Evolutionary conservation across 495 filamentous ascomycete species (phyloP).

Genomic region (Neurospora sp.): DNA sequence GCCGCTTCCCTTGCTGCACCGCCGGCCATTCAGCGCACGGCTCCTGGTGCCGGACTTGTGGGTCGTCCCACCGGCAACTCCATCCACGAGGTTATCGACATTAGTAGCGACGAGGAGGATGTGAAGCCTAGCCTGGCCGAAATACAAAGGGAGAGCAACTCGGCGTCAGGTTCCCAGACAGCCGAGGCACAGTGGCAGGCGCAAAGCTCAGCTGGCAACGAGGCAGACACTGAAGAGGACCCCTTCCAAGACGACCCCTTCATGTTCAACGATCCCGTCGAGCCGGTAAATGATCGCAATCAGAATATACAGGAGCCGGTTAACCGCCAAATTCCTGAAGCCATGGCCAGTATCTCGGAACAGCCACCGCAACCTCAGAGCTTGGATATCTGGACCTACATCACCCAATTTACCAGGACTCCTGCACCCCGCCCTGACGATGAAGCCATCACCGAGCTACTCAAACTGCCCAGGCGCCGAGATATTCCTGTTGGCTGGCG

Average conservation of each 20-base stretch:
- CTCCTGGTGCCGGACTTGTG: background rate
- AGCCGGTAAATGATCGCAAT: background rate
- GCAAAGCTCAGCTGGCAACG: background rate
- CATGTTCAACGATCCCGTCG: background rate
- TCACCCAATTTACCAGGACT: background rate
- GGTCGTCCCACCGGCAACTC: background rate
- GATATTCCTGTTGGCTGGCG: accelerated
- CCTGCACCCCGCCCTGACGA: background rate
- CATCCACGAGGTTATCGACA: background rate
- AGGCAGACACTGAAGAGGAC: background rate
- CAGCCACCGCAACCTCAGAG: background rate
- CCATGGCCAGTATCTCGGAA: background rate
- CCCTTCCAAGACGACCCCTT: background rate
- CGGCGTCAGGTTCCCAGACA: background rate
- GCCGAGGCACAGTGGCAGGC: background rate
- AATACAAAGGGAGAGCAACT: background rate
- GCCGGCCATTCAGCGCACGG: background rate
- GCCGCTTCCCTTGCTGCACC: accelerated
- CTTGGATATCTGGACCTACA: background rate
- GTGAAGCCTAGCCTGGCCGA: background rate
- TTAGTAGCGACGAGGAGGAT: background rate
- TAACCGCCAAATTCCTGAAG: background rate
- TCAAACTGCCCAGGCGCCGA: background rate
- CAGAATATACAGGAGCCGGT: background rate
- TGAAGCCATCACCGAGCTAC: background rate